phyloP scores from a whole-genome alignment of 176 grass and related monocot genomes.

The Rhynchospora pubera region DNA sequence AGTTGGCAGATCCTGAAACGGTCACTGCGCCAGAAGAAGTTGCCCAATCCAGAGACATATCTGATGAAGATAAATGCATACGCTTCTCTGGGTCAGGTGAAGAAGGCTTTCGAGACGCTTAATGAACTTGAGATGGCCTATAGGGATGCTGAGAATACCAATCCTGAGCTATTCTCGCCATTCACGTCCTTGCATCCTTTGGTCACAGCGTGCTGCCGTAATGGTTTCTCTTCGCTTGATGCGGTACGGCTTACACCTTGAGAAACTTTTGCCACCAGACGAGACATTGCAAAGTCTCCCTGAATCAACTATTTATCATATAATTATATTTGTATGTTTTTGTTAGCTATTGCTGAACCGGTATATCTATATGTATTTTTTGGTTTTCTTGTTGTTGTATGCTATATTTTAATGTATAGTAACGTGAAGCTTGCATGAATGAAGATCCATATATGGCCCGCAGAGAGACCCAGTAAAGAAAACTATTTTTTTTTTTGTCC shows the following conservation, averaged over 20 bases:
- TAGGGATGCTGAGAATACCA: constrained; percentile 43
- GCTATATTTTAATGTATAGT: background rate
- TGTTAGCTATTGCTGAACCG: background rate
- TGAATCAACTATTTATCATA: background rate
- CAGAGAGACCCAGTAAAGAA: background rate
- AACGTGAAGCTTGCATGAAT: background rate
- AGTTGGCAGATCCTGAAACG: constrained; percentile 62
- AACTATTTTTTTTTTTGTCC: background rate
- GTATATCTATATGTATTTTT: background rate
- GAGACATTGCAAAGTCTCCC: background rate
- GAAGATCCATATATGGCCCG: background rate
- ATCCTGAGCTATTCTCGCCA: constrained; percentile 84
- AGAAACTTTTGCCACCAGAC: background rate
- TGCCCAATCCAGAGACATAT: constrained; percentile 66
- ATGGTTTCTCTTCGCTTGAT: constrained; percentile 72
- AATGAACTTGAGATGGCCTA: constrained; percentile 87
- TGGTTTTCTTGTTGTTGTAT: background rate
- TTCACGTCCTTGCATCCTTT: constrained; percentile 82
- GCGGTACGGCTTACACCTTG: constrained; percentile 42
- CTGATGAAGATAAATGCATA: constrained; percentile 91
- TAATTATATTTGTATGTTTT: background rate
- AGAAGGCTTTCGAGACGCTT: constrained; percentile 68
- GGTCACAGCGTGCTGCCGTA: constrained; percentile 81
- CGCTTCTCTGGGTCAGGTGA: constrained; percentile 78
- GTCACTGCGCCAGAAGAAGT: constrained; percentile 67